These are phyloP conservation scores for Gossypium sturtianum DNA, from an alignment of 345 rosid species.

Conservation along the genomic window DNA sequence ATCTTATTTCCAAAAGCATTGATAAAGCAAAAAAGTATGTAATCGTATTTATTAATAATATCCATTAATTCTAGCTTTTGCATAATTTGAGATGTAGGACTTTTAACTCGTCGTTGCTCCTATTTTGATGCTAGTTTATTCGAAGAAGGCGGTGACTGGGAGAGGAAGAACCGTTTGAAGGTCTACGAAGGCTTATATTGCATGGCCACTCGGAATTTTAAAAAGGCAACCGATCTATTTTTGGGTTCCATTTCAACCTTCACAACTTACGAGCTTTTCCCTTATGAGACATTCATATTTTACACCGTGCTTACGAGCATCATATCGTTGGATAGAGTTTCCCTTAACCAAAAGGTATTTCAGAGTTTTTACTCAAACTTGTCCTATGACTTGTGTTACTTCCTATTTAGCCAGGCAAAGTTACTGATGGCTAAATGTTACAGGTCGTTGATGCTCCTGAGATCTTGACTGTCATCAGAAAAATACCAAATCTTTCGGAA, in stretches of 20 bases:
- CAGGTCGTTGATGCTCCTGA: constrained; percentile 99
- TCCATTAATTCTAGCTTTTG: constrained; percentile 6
- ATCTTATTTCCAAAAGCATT: constrained; percentile 86
- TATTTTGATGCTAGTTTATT: constrained; percentile 56
- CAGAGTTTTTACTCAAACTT: constrained; percentile 4
- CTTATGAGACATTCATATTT: constrained; percentile 91
- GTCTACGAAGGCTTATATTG: constrained; percentile 93
- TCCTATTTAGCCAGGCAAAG: not conserved
- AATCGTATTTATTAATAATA: constrained; percentile 6
- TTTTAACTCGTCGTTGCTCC: constrained; percentile 1
- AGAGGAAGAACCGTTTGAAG: constrained; percentile 94
- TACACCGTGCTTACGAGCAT: constrained; percentile 95
- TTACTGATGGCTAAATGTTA: constrained; percentile 15
- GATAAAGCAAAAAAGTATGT: constrained; percentile 92
- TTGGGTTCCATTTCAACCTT: constrained; percentile 96
- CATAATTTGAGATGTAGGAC: not conserved
- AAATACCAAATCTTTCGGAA: constrained; percentile 79
- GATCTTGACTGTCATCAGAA: constrained; percentile 96
- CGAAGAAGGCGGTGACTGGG: constrained; percentile 99
- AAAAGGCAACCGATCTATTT: constrained; percentile 83
- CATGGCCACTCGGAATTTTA: constrained; percentile 88
- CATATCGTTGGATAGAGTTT: constrained; percentile 92
- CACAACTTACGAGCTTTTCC: constrained; percentile 93
- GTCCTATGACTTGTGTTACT: not conserved
- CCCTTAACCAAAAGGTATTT: constrained; percentile 87